Evolutionary conservation across 2,329 filamentous ascomycete species (phyloP), one percentile per base, ranked within the genome.

Genomic region (Pochonia chlamydosporia): DNA sequence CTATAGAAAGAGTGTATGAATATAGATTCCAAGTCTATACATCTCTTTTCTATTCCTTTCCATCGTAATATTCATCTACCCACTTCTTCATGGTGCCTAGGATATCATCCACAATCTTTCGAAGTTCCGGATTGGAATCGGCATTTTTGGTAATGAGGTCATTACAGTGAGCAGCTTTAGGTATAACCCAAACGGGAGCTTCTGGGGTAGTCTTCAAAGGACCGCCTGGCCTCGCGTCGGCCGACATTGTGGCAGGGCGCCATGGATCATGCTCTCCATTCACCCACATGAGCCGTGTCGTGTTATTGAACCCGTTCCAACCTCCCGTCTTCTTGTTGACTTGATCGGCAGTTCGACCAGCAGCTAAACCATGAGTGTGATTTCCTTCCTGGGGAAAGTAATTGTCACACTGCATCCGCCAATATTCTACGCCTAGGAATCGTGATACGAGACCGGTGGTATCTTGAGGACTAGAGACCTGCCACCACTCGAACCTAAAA

Each of bases 1-100:
- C n/a, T n/a, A n/a, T n/a, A n/a, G n/a, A n/a, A n/a, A n/a, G n/a
- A n/a, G n/a, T n/a, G n/a, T n/a, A n/a, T n/a, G n/a, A n/a, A n/a
- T n/a, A n/a, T n/a, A 20, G 62, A 66, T 1, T 70, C 51, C 52
- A 88, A 89, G 0, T 74, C 78, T 1, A 66, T 68, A 16, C 87
- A 87, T 18, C 86, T 86, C 86, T 89, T 89, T 10, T n/a, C 3
- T n/a, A n/a, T n/a, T n/a, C 37, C 20, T 14, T 40, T 8, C 18
- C 37, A 23, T 16, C 10, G 49, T 68, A 69, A 46, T 64, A 81
- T 52, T 80, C 74, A 1, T 56, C 63, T 5, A 78, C 72, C 78
- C 77, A 82, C 13, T 59, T 59, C 50, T 68, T 70, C 37, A 82
- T 69, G 59, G 77, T 70, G 14, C 61, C 61, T 4, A 80, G 60